Evolutionary conservation across 1,284 basidiomycete species (phyloP), one percentile per base, ranked within the genome.

Genomic region (Meira miltonrushii): DNA sequence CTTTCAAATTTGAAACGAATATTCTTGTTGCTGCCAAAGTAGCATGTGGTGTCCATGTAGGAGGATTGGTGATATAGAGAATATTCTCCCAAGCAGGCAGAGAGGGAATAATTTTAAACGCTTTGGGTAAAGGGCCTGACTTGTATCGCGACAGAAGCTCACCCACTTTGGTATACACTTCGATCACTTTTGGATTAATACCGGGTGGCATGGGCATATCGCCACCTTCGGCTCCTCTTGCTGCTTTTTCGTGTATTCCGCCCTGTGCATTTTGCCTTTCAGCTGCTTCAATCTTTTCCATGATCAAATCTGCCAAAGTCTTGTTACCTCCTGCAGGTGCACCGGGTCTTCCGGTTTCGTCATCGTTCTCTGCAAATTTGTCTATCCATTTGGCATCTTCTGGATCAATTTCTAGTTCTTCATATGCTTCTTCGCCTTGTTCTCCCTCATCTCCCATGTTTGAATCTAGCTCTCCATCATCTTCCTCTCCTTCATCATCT

Each of bases 41-140:
- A 1, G 92, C 93, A 79, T 97, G 92, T 0, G 95, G 90, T 0
- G 91, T 91, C 95, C 95, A 98, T 70, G 86, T 85, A 79, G 91
- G 87, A 0, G 95, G 95, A 62, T 85, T 83, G 17, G 95, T 98
- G 54, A 98, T 84, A 33, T 94, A 92, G 54, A 99, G 85, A 63
- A 98, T 87, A 56, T 92, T 88, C 8, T 93, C 92, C 95, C 95
- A 99, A 65, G 90, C 88, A 6, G 91, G 90, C 21, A 97, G 85
- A 5, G 93, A 90, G 2, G 95, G 95, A 37, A 99, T 88, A 60
- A 99, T 91, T 82, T 98, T 98, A 86, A 99, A 94, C 1, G 92
- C 85, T 81, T 98, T 98, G 17, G 95, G 95, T 0, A 99, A 83
- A 1, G 92, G 88, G 1, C 94, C 94, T 8, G 93, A 95, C 75